phyloP scores from a whole-genome alignment of 2,329 filamentous ascomycete species.

The Aspergillus fructus region DNA sequence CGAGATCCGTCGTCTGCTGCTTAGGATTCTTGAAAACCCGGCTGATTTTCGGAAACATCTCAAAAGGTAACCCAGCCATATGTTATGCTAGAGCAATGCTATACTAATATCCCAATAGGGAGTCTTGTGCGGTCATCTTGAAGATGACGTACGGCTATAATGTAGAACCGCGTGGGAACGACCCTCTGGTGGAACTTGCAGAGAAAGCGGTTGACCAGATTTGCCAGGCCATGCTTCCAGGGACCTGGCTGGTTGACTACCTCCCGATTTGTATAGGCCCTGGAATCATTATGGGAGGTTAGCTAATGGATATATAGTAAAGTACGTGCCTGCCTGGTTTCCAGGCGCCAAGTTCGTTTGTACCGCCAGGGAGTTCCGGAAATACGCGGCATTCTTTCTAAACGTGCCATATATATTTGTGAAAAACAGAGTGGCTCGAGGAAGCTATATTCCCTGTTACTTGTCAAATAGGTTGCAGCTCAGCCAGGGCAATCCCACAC shows the following conservation, averaged over 20 bases:
- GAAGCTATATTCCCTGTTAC: conserved; percentile 36
- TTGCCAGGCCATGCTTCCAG: conserved; percentile 40
- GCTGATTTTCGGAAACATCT: too few relatives aligned
- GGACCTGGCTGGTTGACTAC: conserved; percentile 47
- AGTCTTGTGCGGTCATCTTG: conserved; percentile 40
- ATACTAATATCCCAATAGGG: conserved; percentile 13
- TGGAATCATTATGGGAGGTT: too few relatives aligned
- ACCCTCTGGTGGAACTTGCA: conserved; percentile 42
- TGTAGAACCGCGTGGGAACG: conserved; percentile 21
- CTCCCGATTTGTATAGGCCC: conserved; percentile 34
- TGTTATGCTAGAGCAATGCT: too few relatives aligned
- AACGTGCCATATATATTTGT: conserved; percentile 47
- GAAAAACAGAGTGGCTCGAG: conserved; percentile 38
- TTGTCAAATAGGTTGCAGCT: conserved; percentile 37
- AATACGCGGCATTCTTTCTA: conserved; percentile 25
- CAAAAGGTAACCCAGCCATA: too few relatives aligned
- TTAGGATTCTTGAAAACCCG: too few relatives aligned
- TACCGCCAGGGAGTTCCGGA: conserved; percentile 37
- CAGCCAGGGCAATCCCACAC: background rate
- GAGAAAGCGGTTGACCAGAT: conserved; percentile 43
- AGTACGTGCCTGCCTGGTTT: conserved; percentile 44
- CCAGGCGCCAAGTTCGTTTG: conserved; percentile 47
- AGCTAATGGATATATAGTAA: conserved; percentile 18
- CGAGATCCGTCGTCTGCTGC: too few relatives aligned
- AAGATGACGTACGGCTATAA: conserved; percentile 40